phyloP scores from a whole-genome alignment of 31 red algal genomes.

The Asparagopsis taxiformis region DNA sequence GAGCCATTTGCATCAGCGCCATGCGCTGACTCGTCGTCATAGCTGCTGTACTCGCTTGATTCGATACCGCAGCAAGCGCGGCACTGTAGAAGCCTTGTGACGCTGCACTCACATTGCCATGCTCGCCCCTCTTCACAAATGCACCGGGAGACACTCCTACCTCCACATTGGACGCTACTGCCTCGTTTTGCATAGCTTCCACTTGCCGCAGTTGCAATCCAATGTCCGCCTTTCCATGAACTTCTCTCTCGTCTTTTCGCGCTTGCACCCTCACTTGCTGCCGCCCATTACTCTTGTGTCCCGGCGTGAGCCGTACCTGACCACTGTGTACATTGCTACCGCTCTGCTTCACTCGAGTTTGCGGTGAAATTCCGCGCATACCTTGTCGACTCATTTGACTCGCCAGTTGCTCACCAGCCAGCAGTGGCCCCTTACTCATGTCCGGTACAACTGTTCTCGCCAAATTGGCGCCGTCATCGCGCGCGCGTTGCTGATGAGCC shows the following conservation, averaged over 20 bases:
- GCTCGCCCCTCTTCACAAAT: neutral
- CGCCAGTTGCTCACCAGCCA: neutral
- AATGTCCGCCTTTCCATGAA: neutral
- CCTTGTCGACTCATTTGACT: neutral
- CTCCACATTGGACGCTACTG: neutral
- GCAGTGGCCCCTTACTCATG: neutral
- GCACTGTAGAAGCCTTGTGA: slow-evolving; percentile 20
- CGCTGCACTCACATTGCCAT: slow-evolving; percentile 6
- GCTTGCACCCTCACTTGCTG: slow-evolving; percentile 1
- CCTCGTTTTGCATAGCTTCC: slow-evolving; percentile 10
- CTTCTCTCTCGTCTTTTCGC: neutral
- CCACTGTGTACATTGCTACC: too few species aligned
- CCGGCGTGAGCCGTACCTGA: neutral
- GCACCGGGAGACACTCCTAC: neutral
- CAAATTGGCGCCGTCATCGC: neutral
- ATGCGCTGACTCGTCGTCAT: neutral
- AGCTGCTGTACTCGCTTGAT: neutral
- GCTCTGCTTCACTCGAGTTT: slow-evolving; percentile 5
- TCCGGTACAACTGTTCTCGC: slow-evolving; percentile 1
- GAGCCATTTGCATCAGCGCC: slow-evolving; percentile 11
- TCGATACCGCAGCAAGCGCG: slow-evolving; percentile 3
- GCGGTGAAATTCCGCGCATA: slow-evolving; percentile 15
- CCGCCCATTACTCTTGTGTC: neutral
- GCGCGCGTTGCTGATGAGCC: neutral
- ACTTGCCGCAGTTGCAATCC: slow-evolving; percentile 9